Evolutionary conservation across 169 alveolate species (phyloP).

Genomic region (Plasmodium inui): DNA sequence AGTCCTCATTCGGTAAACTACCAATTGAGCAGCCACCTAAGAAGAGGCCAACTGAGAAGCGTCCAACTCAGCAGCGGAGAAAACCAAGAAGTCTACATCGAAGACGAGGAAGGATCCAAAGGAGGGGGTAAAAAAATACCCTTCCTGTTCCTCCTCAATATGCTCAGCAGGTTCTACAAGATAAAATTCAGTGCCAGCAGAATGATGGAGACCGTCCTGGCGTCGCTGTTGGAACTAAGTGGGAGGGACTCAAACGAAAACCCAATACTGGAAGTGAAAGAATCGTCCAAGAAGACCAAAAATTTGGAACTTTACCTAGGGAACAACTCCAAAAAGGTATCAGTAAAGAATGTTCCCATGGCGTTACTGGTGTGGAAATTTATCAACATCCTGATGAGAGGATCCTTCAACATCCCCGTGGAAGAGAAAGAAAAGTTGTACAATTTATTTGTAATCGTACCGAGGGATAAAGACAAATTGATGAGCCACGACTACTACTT

Average conservation of each 20-base stretch:
- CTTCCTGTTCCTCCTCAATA: slow-evolving; percentile 29
- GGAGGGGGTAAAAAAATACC: slow-evolving; percentile 2
- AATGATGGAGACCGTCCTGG: slow-evolving; percentile 25
- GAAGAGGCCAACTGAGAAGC: not conserved
- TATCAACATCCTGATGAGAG: slow-evolving; percentile 54
- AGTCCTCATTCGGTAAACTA: not conserved
- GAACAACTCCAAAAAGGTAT: slow-evolving; percentile 15
- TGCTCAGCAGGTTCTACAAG: slow-evolving; percentile 64
- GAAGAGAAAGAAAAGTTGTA: slow-evolving; percentile 50
- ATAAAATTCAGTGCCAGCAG: slow-evolving; percentile 38
- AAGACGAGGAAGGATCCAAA: slow-evolving; percentile 17
- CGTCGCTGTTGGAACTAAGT: not conserved
- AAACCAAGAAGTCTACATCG: slow-evolving; percentile 16
- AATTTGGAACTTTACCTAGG: slow-evolving; percentile 34
- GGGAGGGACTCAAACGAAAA: slow-evolving; percentile 34
- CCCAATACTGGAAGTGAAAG: slow-evolving; percentile 7
- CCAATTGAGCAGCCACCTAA: not conserved
- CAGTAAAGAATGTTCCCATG: slow-evolving; percentile 63
- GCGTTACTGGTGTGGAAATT: slow-evolving; percentile 54
- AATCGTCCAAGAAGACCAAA: slow-evolving; percentile 38
- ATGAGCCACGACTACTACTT: slow-evolving; percentile 23
- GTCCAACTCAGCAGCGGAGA: not conserved
- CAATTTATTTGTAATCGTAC: slow-evolving; percentile 55
- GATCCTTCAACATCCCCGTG: slow-evolving; percentile 60
- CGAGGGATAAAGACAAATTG: slow-evolving; percentile 11